These are phyloP conservation scores for Harringtonia aguacate DNA, from an alignment of 2,329 filamentous ascomycete species.

Conservation along the genomic window DNA sequence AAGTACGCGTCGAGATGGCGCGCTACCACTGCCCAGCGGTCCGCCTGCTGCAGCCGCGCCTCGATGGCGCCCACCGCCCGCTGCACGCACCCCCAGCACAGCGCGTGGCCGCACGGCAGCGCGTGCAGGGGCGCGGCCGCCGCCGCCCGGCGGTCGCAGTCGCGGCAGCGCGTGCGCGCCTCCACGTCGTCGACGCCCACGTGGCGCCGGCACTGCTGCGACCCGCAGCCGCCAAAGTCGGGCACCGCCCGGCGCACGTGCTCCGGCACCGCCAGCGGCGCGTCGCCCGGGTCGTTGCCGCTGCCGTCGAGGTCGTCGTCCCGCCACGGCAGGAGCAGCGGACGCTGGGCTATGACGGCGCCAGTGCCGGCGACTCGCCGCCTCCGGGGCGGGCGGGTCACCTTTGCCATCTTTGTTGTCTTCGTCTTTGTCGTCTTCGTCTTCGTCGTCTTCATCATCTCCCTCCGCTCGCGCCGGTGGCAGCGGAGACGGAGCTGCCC, in stretches of 20 bases:
- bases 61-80: not conserved
- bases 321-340: no score
- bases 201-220: not conserved
- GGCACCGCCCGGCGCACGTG: not conserved
- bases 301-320: no score
- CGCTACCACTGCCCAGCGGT: not conserved
- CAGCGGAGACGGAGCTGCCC: no score
- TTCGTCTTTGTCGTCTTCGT: no score
- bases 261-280: not conserved
- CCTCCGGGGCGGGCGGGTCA: no score
- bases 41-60: not conserved
- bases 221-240: not conserved
- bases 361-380: no score
- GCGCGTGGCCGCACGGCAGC: slow-evolving; percentile 8
- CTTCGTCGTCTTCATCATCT: no score
- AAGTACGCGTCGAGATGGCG: no score
- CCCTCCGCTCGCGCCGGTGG: no score
- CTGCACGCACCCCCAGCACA: slow-evolving; percentile 4
- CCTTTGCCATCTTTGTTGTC: no score
- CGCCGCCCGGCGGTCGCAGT: not conserved
- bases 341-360: no score
- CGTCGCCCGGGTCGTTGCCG: not conserved
- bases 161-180: not conserved
- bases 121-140: not conserved
- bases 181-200: not conserved